phyloP scores from a whole-genome alignment of 2,329 filamentous ascomycete genomes.

The Xylariaceae sp. region DNA sequence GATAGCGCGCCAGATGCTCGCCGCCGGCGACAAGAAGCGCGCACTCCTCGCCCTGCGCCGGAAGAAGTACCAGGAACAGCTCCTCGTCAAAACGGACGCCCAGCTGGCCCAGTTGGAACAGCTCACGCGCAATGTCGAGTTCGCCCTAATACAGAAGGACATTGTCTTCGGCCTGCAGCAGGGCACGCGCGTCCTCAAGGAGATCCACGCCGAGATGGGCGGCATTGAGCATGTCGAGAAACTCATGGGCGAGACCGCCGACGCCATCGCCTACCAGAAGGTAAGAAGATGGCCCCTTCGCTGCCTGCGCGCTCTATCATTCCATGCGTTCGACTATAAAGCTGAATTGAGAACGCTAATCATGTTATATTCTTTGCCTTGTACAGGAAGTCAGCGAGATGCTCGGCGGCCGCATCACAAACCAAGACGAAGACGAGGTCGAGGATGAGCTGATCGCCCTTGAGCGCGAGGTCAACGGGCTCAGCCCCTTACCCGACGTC shows the following conservation, averaged over 20 bases:
- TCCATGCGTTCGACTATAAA: not conserved
- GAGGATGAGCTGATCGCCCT: conserved; percentile 88
- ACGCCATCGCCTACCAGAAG: conserved; percentile 86
- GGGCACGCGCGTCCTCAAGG: conserved; percentile 80
- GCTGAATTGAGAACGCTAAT: conserved; percentile 7
- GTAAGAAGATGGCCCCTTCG: conserved; percentile 40
- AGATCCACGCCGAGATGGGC: conserved; percentile 94
- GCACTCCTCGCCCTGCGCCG: conserved; percentile 84
- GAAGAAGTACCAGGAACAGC: conserved; percentile 94
- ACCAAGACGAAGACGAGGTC: conserved; percentile 94
- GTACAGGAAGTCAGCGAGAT: conserved; percentile 83
- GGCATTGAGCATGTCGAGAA: conserved; percentile 91
- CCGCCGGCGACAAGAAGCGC: conserved; percentile 69
- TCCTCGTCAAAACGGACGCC: conserved; percentile 81
- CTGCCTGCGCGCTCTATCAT: too few relatives aligned
- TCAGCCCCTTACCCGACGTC: conserved; percentile 29
- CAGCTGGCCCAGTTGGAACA: conserved; percentile 93
- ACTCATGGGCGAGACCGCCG: conserved; percentile 85
- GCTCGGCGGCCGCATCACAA: conserved; percentile 80
- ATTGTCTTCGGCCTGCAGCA: conserved; percentile 88
- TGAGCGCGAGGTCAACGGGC: conserved; percentile 51
- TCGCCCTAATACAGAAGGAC: conserved; percentile 94
- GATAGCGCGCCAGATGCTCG: conserved; percentile 77
- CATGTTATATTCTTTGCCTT: not conserved
- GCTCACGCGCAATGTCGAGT: conserved; percentile 84